A percentile compares a stretch with the other conserved stretches of the same genome.
Conservation (phyloP, 371 early-diverging fungal genomes). For the Mortierella sp. region DNA sequence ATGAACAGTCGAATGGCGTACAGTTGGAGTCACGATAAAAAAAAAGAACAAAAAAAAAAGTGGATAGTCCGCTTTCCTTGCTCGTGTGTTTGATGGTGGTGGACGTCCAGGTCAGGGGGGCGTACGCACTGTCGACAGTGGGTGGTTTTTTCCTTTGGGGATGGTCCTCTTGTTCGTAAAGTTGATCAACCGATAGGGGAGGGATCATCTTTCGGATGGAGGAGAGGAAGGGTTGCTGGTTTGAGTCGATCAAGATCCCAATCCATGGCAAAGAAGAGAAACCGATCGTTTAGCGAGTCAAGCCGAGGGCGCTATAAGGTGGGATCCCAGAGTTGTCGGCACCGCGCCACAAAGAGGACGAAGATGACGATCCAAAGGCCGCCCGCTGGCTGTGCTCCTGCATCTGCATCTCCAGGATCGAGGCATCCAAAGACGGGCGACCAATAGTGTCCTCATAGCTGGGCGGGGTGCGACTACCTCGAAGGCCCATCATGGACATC, state of each 20-base stretch:
- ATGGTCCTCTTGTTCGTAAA: background rate
- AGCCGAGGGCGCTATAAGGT: conserved; percentile 10
- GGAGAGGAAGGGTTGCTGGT: background rate
- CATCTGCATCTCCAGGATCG: conserved; percentile 32
- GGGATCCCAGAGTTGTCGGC: conserved; percentile 1
- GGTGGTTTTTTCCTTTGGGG: background rate
- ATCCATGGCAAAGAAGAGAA: background rate
- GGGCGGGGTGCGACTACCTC: conserved; percentile 53
- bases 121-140: background rate
- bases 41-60: background rate
- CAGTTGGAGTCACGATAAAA: background rate
- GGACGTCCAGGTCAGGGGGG: background rate
- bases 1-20: background rate
- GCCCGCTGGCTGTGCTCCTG: conserved; percentile 8
- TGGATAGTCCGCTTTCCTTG: background rate
- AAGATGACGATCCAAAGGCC: background rate
- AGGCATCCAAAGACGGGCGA: conserved; percentile 40
- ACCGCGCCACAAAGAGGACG: background rate
- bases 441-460: conserved; percentile 52
- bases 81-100: background rate
- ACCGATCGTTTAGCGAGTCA: conserved; percentile 27
- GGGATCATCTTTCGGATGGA: conserved; percentile 1
- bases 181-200: background rate
- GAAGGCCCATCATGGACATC: conserved; percentile 51
- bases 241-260: background rate